phyloP scores from a whole-genome alignment of 768 basidiomycete genomes.

The Rhodotorula graminis region DNA sequence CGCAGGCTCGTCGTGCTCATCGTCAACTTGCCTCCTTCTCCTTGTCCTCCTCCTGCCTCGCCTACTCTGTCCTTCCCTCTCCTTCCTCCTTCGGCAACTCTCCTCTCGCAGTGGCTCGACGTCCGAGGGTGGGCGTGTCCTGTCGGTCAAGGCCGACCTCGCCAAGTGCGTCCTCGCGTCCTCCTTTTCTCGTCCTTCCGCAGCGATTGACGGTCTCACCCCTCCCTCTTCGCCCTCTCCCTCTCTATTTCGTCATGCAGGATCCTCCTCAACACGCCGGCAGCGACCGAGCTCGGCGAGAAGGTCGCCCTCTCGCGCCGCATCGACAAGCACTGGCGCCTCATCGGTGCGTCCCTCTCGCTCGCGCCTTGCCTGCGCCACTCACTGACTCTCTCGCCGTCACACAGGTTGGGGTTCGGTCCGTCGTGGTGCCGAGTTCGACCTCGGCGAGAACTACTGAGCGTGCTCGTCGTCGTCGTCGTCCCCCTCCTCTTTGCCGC shows the following conservation, averaged over 20 bases:
- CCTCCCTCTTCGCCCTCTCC: background rate
- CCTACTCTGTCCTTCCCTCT: background rate
- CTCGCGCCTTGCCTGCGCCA: background rate
- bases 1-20: too few species aligned
- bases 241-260: conserved; percentile 48
- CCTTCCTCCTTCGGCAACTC: background rate
- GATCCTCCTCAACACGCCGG: conserved; percentile 87
- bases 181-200: too few species aligned
- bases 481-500: background rate
- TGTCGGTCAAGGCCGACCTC: conserved; percentile 88
- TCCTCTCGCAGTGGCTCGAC: conserved; percentile 52
- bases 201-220: background rate
- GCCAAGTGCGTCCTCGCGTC: conserved; percentile 49
- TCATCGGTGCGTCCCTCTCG: conserved; percentile 28
- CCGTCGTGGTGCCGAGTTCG: conserved; percentile 30
- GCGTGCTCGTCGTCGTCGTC: background rate
- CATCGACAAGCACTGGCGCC: conserved; percentile 66
- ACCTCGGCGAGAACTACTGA: conserved; percentile 32
- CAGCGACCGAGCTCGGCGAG: conserved; percentile 93
- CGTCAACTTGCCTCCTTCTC: too few species aligned
- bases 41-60: background rate
- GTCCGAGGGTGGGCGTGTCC: conserved; percentile 89
- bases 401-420: conserved; percentile 31
- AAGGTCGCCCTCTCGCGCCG: conserved; percentile 91
- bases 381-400: background rate